Conservation (phyloP, 495 filamentous ascomycete species). For the Beverwykella pulmonaria region DNA sequence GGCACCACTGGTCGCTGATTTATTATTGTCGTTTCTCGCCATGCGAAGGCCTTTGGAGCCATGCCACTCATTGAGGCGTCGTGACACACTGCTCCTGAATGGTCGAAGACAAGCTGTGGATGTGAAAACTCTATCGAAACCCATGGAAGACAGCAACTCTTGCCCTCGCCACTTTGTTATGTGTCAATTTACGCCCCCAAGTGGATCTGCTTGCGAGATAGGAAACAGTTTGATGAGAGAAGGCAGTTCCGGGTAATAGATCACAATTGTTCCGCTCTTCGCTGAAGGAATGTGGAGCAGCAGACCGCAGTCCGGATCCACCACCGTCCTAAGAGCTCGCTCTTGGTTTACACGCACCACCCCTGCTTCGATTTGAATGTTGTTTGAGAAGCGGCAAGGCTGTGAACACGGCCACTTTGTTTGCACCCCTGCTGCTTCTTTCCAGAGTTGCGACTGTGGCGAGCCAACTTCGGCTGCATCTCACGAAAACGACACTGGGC, state of each 20-base stretch:
- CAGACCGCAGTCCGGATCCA: conserved; percentile 13
- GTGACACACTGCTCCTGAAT: conserved; percentile 12
- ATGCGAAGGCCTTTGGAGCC: not conserved
- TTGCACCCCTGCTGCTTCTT: conserved; percentile 16
- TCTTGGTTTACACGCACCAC: conserved; percentile 22
- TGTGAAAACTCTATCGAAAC: conserved; percentile 28
- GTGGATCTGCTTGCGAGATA: conserved; percentile 12
- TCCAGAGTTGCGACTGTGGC: conserved; percentile 29
- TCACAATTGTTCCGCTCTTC: conserved; percentile 4
- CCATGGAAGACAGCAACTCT: conserved; percentile 25
- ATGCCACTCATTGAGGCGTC: conserved; percentile 1
- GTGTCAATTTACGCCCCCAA: not conserved
- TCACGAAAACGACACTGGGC: conserved; percentile 4
- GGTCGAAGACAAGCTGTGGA: conserved; percentile 14
- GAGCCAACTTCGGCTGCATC: conserved; percentile 12
- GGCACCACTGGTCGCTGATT: conserved; percentile 6
- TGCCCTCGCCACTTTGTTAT: conserved; percentile 3
- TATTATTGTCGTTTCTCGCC: conserved; percentile 12
- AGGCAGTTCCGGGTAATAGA: conserved; percentile 26
- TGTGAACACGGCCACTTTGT: conserved; percentile 28
- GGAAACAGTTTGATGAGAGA: not conserved
- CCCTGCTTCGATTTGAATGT: conserved; percentile 9
- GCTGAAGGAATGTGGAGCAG: conserved; percentile 19
- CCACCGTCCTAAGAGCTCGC: not conserved
- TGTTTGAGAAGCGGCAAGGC: conserved; percentile 36